phyloP scores from a whole-genome alignment of 345 rosid genomes.

The Nasturtium officinale region DNA sequence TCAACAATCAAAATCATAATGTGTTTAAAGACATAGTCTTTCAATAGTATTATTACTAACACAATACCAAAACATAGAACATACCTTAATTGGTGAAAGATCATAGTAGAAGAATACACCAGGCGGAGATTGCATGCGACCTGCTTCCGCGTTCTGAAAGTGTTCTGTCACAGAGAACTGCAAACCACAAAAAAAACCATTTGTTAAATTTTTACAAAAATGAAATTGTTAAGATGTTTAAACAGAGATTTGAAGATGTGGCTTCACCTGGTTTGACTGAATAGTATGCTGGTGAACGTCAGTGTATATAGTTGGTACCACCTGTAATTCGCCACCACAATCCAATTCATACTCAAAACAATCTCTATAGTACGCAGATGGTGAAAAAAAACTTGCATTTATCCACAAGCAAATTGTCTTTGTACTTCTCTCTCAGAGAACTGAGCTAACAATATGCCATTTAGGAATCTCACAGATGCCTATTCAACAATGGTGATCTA shows the following conservation, averaged over 20 bases:
- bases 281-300: conserved; percentile 61
- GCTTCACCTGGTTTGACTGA: conserved; percentile 69
- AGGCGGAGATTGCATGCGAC: conserved; percentile 50
- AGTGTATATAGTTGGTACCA: conserved; percentile 83
- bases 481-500: neutral
- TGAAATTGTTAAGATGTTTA: neutral
- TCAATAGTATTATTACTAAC: neutral
- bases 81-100: conserved; percentile 86
- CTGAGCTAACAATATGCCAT: neutral
- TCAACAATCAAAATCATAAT: neutral
- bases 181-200: neutral
- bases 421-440: neutral
- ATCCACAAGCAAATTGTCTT: neutral
- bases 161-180: conserved; percentile 94
- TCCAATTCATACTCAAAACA: conserved; percentile 41
- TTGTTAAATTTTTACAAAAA: neutral
- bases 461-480: conserved; percentile 10
- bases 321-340: conserved; percentile 55
- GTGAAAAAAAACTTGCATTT: neutral
- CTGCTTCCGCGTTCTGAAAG: conserved; percentile 59
- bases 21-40: neutral
- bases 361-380: conserved; percentile 37
- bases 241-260: neutral
- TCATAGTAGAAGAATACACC: conserved; percentile 94
- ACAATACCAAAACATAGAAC: neutral